Evolutionary conservation across 2,329 filamentous ascomycete genomes (phyloP), one percentile per base, ranked within the genome.

Genomic region (Colletotrichum chrysophilum): DNA sequence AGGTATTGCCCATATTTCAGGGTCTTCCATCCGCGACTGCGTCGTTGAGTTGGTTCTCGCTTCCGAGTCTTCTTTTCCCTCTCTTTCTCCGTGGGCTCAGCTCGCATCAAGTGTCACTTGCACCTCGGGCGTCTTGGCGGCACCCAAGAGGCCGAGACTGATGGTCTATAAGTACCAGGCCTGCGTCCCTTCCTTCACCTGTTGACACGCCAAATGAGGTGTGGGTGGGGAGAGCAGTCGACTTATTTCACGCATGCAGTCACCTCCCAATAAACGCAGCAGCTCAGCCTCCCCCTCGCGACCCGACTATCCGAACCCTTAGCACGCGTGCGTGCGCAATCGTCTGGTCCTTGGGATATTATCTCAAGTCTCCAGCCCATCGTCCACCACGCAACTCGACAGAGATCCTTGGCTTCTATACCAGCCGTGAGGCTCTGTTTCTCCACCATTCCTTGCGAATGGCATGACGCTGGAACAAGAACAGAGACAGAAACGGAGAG

Each of bases 161-260:
- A 26, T 43, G 32, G 52, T n/a, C 24, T 69, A 69, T 69, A 69
- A 69, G 66, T 61, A 60, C 65, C 16, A 16, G 13, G 7, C 48
- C 36, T 52, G 38, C 64, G 16, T 30, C 43, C 32, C 38, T 12
- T 32, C 36, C n/a, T 66, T 24, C 36, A 28, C n/a, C 10, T 52
- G 18, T 21, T 26, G 10, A 16, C 30, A 36, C 65, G 56, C 26
- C 66, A 58, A 38, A 38, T 38, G 68, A 75, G 73, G 73, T 75
- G 69, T 75, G 69, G 38, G 73, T 75, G 69, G 69, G 28, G 69
- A 67, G 69, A 67, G 62, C 38, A 34, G 9, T 32, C 60, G 24
- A 28, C 34, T 30, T 21, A 56, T 64, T 68, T 58, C 30, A 18
- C 61, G 61, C 48, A 71, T 34, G 68, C 68, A 65, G 30, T 24